Conservation (phyloP, 768 basidiomycete genomes). For the Chalciporus pseudorubinellus region DNA sequence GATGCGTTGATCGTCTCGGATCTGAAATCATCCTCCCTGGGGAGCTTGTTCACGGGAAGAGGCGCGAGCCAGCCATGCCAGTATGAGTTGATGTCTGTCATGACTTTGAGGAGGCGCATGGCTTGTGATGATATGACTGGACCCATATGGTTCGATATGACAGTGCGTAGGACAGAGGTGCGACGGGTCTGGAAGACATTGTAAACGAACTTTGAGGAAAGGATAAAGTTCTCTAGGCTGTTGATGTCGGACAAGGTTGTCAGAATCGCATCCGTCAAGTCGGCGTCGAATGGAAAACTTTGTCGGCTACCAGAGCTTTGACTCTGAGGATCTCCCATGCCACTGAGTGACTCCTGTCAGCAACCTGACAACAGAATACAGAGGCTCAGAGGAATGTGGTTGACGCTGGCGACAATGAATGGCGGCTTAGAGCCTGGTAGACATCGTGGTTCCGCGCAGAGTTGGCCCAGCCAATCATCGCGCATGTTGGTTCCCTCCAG, state of each 20-base stretch:
- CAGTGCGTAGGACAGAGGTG: slow-evolving; percentile 9
- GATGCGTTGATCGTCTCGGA: neutral
- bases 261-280: slow-evolving; percentile 15
- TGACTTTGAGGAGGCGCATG: slow-evolving; percentile 17
- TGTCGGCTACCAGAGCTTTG: neutral
- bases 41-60: slow-evolving; percentile 7
- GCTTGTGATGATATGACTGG: neutral
- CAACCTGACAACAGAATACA: neutral
- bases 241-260: slow-evolving; percentile 8
- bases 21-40: slow-evolving; percentile 11
- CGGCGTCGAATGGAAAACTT: slow-evolving; percentile 7
- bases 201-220: slow-evolving; percentile 19
- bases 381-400: neutral
- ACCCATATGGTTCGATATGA: slow-evolving; percentile 18
- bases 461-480: neutral
- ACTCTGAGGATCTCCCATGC: neutral
- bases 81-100: slow-evolving; percentile 10
- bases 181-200: slow-evolving; percentile 12
- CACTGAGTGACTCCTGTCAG: neutral
- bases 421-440: no score
- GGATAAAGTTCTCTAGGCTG: slow-evolving; percentile 9
- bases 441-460: neutral
- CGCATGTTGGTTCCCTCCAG: no score
- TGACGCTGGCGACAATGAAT: no score
- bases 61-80: slow-evolving; percentile 19